These are phyloP conservation scores for Senecio squalidus DNA, from an alignment of 140 eudicot species.

Conservation along the genomic window DNA sequence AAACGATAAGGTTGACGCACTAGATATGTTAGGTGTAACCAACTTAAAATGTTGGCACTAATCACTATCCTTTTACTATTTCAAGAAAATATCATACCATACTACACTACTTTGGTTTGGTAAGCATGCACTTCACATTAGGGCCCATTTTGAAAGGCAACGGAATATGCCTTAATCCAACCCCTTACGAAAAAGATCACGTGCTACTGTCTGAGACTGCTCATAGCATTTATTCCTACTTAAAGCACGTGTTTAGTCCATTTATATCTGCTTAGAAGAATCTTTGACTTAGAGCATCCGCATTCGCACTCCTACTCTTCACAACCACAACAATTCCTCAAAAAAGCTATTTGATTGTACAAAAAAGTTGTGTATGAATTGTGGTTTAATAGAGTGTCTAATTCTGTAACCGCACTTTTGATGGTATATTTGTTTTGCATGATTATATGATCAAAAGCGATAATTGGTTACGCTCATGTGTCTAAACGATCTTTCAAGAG, in stretches of 20 bases:
- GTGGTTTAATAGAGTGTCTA: not conserved
- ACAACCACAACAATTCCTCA: not conserved
- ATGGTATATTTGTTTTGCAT: slow-evolving; percentile 10
- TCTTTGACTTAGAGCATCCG: slow-evolving; percentile 1
- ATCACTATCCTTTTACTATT: not conserved
- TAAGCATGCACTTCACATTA: not conserved
- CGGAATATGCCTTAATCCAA: slow-evolving; percentile 11
- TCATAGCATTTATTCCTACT: not conserved
- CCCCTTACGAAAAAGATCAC: slow-evolving; percentile 7
- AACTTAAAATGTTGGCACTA: not conserved
- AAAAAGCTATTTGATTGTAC: not conserved
- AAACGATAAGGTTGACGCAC: not conserved
- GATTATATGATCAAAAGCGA: slow-evolving; percentile 2
- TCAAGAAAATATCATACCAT: not conserved
- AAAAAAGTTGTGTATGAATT: not conserved
- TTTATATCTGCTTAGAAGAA: not conserved
- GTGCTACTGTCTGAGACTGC: not conserved
- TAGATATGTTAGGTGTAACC: not conserved
- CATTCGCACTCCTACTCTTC: not conserved
- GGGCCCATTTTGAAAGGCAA: not conserved
- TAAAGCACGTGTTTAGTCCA: not conserved
- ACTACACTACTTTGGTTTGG: not conserved
- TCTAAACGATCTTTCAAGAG: not conserved
- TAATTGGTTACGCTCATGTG: not conserved
- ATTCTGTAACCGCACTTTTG: not conserved